Percentiles rank a stretch among this genome's conserved stretches.
Evolutionary conservation across 1,139 yeast species (phyloP).

Genomic region (Magnusiomyces ingens): DNA sequence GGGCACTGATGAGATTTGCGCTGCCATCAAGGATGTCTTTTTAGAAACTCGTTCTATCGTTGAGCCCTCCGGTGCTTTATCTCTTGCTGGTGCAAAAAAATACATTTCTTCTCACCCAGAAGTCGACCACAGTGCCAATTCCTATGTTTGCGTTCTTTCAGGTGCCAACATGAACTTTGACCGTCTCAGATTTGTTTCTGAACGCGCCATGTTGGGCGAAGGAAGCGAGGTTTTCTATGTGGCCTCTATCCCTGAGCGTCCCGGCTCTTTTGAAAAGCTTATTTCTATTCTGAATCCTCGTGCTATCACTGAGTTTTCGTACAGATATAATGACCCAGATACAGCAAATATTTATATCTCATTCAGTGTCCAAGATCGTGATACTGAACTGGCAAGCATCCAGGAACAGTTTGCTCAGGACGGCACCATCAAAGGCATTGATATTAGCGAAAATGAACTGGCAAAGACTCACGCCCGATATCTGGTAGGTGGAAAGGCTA

Average conservation of each 20-base stretch:
- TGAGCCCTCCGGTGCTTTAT: slow-evolving; percentile 95
- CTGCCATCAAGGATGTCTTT: slow-evolving; percentile 93
- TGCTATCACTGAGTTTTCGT: slow-evolving; percentile 87
- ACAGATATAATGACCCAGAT: slow-evolving; percentile 53
- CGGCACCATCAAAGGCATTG: slow-evolving; percentile 48
- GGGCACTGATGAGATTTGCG: slow-evolving; percentile 91
- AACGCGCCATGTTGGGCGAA: slow-evolving; percentile 95
- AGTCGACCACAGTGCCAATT: slow-evolving; percentile 50
- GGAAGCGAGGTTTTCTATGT: slow-evolving; percentile 92
- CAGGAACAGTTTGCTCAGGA: slow-evolving; percentile 37
- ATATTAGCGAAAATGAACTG: slow-evolving; percentile 84
- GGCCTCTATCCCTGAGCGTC: slow-evolving; percentile 82
- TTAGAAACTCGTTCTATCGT: slow-evolving; percentile 91
- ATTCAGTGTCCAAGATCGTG: slow-evolving; percentile 72
- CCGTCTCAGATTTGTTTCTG: slow-evolving; percentile 92
- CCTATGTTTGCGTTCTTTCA: slow-evolving; percentile 78
- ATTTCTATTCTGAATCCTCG: slow-evolving; percentile 78
- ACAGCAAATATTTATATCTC: slow-evolving; percentile 81
- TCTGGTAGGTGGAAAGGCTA: slow-evolving; percentile 81
- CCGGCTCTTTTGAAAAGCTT: slow-evolving; percentile 79
- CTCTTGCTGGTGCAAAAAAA: slow-evolving; percentile 90
- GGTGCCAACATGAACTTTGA: slow-evolving; percentile 99
- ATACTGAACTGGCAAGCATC: slow-evolving; percentile 46
- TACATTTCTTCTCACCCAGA: slow-evolving; percentile 50
- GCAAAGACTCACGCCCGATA: slow-evolving; percentile 97